Conservation (phyloP, 345 rosid species). For the Salix purpurea region DNA sequence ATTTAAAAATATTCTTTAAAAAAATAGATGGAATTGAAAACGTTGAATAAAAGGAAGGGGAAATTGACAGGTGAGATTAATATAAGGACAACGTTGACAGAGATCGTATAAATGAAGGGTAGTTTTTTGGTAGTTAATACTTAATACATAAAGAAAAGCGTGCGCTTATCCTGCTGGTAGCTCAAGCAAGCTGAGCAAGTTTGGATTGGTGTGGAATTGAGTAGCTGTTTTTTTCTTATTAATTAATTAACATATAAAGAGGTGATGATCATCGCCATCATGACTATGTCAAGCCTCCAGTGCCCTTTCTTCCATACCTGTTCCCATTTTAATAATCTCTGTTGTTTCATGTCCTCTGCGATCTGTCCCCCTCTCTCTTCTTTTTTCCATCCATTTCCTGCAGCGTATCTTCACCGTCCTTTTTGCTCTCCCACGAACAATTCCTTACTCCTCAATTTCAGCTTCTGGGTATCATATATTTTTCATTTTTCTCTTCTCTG, state of each 20-base stretch:
- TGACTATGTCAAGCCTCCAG: background rate
- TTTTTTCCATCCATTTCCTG: background rate
- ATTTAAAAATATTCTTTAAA: too few species aligned
- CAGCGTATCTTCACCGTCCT: background rate
- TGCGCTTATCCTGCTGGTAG: too few species aligned
- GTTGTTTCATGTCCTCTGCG: slow-evolving; percentile 3
- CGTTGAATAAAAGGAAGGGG: too few species aligned
- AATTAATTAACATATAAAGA: background rate
- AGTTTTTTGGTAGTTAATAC: background rate
- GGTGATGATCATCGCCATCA: background rate
- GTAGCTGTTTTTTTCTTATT: background rate
- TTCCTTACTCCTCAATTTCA: slow-evolving; percentile 1
- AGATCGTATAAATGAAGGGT: background rate
- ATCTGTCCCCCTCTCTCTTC: background rate
- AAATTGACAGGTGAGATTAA: too few species aligned
- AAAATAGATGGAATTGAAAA: too few species aligned
- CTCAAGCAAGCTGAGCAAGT: background rate
- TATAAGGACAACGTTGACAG: background rate
- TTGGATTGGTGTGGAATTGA: background rate
- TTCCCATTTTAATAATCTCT: slow-evolving; percentile 1
- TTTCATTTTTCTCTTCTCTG: background rate
- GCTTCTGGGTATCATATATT: slow-evolving; percentile 6
- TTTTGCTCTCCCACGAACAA: background rate
- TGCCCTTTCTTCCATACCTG: background rate
- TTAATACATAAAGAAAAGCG: background rate